Conservation (phyloP, 306 rosid species). For the Medicago arabica region DNA sequence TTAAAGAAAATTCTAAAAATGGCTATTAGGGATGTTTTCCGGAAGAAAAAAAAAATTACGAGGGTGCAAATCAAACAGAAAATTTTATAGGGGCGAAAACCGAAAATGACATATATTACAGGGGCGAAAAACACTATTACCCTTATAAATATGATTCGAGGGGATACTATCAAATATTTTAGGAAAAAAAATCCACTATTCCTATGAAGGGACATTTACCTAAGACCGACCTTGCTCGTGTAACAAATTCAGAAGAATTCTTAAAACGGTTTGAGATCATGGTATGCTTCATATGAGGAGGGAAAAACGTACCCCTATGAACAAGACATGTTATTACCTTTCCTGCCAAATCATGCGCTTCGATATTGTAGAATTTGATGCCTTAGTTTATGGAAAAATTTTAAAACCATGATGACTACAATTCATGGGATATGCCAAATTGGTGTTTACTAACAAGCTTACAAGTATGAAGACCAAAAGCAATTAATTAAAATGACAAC, state of each 20-base stretch:
- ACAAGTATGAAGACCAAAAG: constrained; percentile 31
- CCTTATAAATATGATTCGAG: too few relatives aligned
- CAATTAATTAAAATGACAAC: constrained; percentile 30
- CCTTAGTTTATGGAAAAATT: constrained; percentile 45
- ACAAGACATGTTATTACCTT: constrained; percentile 60
- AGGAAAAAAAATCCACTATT: background rate
- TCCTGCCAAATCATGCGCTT: constrained; percentile 53
- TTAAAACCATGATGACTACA: constrained; percentile 41
- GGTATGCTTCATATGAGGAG: constrained; percentile 48
- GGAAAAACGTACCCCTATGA: constrained; percentile 45
- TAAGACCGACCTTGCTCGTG: constrained; percentile 31
- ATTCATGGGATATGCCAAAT: constrained; percentile 39
- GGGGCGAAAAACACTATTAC: too few relatives aligned
- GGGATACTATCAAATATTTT: too few relatives aligned
- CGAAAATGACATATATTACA: too few relatives aligned
- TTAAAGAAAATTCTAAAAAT: too few relatives aligned
- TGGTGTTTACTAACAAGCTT: constrained; percentile 43
- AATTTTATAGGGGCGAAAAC: too few relatives aligned
- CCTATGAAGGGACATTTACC: background rate
- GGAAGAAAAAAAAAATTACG: too few relatives aligned
- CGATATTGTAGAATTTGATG: constrained; percentile 29
- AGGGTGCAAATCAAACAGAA: too few relatives aligned
- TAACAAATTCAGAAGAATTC: constrained; percentile 43
- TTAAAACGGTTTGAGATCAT: constrained; percentile 48
- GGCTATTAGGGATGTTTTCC: too few relatives aligned